Percentiles rank a stretch among this genome's conserved stretches.
Evolutionary conservation across 495 filamentous ascomycete genomes (phyloP).

Genomic region (Penicillium crystallinum): DNA sequence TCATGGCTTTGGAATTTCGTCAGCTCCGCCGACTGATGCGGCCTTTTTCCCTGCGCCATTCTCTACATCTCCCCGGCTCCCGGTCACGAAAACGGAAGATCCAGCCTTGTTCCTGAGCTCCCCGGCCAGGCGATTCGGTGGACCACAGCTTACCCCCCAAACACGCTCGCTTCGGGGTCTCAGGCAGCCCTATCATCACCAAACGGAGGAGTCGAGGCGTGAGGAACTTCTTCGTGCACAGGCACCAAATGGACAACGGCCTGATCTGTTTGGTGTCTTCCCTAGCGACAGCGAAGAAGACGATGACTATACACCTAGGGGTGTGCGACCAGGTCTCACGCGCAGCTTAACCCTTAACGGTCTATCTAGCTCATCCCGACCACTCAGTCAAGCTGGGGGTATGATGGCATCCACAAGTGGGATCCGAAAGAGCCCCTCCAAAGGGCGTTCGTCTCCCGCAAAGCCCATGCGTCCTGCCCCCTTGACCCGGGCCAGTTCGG

Average conservation of each 20-base stretch:
- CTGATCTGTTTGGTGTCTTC: slow-evolving; percentile 10
- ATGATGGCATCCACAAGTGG: slow-evolving; percentile 34
- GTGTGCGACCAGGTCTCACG: slow-evolving; percentile 50
- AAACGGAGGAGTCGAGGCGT: slow-evolving; percentile 51
- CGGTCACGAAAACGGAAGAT: slow-evolving; percentile 41
- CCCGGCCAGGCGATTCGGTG: slow-evolving; percentile 43
- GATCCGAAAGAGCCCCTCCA: slow-evolving; percentile 43
- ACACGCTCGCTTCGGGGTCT: slow-evolving; percentile 27
- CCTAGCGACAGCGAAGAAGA: slow-evolving; percentile 35
- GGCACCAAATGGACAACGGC: slow-evolving; percentile 3
- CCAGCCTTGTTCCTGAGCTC: slow-evolving; percentile 55
- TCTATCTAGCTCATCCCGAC: slow-evolving; percentile 26
- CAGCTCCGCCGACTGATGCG: slow-evolving; percentile 33
- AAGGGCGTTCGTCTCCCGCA: slow-evolving; percentile 37
- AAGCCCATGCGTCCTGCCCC: slow-evolving; percentile 31
- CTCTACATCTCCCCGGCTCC: slow-evolving; percentile 41
- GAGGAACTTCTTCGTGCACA: slow-evolving; percentile 46
- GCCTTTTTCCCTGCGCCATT: slow-evolving; percentile 44
- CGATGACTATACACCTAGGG: slow-evolving; percentile 37
- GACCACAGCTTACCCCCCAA: slow-evolving; percentile 33
- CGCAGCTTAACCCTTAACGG: slow-evolving; percentile 53
- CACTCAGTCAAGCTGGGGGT: slow-evolving; percentile 26
- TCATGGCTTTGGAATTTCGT: slow-evolving; percentile 25
- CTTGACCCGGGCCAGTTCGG: slow-evolving; percentile 29
- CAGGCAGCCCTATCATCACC: slow-evolving; percentile 55